Base-by-base conservation (phyloP, 345 rosid genomes). In the Citrus glauca region DNA sequence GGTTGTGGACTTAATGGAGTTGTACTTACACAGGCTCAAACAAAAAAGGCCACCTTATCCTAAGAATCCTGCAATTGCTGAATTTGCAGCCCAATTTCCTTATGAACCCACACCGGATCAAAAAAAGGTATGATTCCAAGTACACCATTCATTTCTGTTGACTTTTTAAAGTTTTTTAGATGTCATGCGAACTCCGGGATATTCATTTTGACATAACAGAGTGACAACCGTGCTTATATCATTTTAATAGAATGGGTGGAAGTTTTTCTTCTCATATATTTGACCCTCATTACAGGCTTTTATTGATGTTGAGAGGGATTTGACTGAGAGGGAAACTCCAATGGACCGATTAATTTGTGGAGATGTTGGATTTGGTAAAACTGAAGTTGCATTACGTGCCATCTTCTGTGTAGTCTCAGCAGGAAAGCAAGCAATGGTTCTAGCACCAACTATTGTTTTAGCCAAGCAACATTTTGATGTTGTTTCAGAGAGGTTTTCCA, bases 281-380 rank as follows among this genome's bases (percentile, higher is more conserved):
- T 72, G 81, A 50, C 55, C 64, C 70, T 80, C 77, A 67, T 82
- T 85, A 69, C 88, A 95, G 99, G 99, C 99, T 86, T 95, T 95
- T 85, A 84, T 80, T 75, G 98, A 95, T 79, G 99, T 93, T 69
- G 96, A 91, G 79, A 92, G 82, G 89, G 99, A 95, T 82, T 86
- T 95, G 86, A 95, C 92, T 4, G 92, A 93, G 91, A 84, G 91
- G 84, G 90, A 89, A 85, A 91, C 99, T 82, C 99, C 99, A 75
- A 95, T 92, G 99, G 99, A 95, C 82, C 85, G 99, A 66, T 80
- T 95, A 79, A 95, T 95, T 67, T 95, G 96, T 72, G 98, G 99
- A 76, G 99, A 93, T 86, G 98, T 93, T 86, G 99, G 99, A 56
- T 95, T 95, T 89, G 99, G 99, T 69, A 95, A 95, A 86, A 93